Conservation (phyloP, 2,329 filamentous ascomycete genomes). For the Proliferodiscus dingleyae region DNA sequence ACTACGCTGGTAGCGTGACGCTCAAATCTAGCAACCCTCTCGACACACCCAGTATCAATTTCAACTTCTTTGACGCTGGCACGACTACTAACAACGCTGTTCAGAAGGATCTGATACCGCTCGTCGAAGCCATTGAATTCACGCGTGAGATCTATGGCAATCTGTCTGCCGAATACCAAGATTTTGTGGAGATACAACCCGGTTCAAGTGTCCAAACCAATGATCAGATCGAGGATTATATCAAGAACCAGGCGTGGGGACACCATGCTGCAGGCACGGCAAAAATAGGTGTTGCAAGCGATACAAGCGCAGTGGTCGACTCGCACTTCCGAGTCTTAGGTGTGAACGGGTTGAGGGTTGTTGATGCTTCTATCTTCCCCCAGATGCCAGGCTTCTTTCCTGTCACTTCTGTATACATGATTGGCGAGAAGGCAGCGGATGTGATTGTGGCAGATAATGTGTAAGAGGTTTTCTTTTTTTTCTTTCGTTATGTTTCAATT, state of each 20-base stretch:
- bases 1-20: constrained; percentile 55
- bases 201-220: constrained; percentile 37
- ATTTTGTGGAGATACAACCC: constrained; percentile 40
- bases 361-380: constrained; percentile 55
- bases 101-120: constrained; percentile 17
- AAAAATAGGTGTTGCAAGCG: constrained; percentile 44
- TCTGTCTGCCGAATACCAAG: constrained; percentile 37
- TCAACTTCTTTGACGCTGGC: constrained; percentile 54
- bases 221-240: constrained; percentile 41
- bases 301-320: constrained; percentile 39
- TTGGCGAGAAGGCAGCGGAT: constrained; percentile 51
- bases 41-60: constrained; percentile 57
- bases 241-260: constrained; percentile 47
- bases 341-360: constrained; percentile 43
- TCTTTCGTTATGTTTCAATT: no score
- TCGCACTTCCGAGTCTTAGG: constrained; percentile 33
- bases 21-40: constrained; percentile 58
- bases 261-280: constrained; percentile 27
- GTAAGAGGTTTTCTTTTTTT: no score
- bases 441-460: constrained; percentile 15
- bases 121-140: constrained; percentile 16
- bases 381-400: constrained; percentile 48
- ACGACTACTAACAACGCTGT: constrained; percentile 13
- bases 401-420: constrained; percentile 48
- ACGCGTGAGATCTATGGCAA: constrained; percentile 34